These are phyloP conservation scores for Cryptococcus sp. DNA, from an alignment of 1,284 basidiomycete species.

Conservation along the genomic window DNA sequence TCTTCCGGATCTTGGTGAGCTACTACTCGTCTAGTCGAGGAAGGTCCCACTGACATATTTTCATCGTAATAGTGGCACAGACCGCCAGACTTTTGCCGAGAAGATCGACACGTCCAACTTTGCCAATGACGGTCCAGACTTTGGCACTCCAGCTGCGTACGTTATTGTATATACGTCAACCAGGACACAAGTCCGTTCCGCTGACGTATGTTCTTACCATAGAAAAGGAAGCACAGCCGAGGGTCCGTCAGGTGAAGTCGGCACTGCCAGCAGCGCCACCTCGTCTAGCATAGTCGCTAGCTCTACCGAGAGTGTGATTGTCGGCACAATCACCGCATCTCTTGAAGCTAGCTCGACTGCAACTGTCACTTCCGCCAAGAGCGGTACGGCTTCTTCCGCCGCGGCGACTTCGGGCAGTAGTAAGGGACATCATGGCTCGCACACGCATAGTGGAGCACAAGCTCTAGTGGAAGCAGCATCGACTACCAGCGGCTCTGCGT, in stretches of 20 bases:
- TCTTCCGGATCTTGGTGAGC: conserved; percentile 23
- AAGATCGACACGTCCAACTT: conserved; percentile 19
- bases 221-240: background rate
- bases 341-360: background rate
- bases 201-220: background rate
- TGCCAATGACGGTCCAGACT: conserved; percentile 11
- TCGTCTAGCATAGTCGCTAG: background rate
- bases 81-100: conserved; percentile 19
- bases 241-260: conserved; percentile 2
- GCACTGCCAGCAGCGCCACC: background rate
- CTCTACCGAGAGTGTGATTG: background rate
- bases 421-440: background rate
- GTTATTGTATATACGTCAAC: background rate
- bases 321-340: background rate
- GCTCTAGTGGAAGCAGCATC: background rate
- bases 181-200: background rate
- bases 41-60: too few relatives aligned
- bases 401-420: background rate
- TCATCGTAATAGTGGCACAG: conserved; percentile 16
- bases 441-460: background rate
- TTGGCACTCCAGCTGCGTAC: conserved; percentile 18
- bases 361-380: background rate
- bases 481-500: background rate
- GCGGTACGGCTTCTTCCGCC: background rate
- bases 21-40: background rate